Percentiles rank a stretch among this genome's conserved stretches.
These are phyloP conservation scores for Sextonia rubra DNA, from an alignment of 164 flowering plant species.

Conservation along the genomic window DNA sequence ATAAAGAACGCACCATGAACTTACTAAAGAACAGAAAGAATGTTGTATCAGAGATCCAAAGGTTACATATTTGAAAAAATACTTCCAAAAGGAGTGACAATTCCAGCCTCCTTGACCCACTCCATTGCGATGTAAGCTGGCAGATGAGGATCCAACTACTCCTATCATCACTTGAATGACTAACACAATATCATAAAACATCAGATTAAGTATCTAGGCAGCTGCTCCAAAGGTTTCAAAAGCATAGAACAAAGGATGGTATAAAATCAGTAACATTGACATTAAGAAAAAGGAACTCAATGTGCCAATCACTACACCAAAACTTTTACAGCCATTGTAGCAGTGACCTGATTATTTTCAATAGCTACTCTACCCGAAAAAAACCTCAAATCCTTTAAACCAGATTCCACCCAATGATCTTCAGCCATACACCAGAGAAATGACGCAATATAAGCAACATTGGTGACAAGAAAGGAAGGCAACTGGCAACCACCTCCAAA, in stretches of 20 bases:
- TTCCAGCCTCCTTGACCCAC: neutral
- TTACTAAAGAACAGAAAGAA: neutral
- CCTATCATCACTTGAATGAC: neutral
- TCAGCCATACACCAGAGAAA: neutral
- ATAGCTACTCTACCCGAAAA: neutral
- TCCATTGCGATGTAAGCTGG: neutral
- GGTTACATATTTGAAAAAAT: neutral
- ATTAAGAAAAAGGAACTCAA: neutral
- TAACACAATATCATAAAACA: neutral
- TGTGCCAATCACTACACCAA: neutral
- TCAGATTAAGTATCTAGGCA: conserved; percentile 29
- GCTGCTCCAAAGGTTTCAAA: conserved; percentile 78
- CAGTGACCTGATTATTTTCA: neutral
- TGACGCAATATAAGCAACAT: neutral
- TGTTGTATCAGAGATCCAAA: neutral
- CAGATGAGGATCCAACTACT: neutral
- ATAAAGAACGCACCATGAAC: neutral
- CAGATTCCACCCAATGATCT: neutral
- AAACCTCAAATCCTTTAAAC: neutral
- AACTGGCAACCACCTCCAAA: neutral
- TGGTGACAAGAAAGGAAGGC: neutral
- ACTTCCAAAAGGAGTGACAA: neutral
- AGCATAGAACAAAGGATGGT: neutral
- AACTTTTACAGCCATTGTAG: conserved; percentile 1
- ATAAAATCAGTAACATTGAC: neutral